phyloP scores from a whole-genome alignment of 805 yeast genomes.

The Metschnikowia orientalis region DNA sequence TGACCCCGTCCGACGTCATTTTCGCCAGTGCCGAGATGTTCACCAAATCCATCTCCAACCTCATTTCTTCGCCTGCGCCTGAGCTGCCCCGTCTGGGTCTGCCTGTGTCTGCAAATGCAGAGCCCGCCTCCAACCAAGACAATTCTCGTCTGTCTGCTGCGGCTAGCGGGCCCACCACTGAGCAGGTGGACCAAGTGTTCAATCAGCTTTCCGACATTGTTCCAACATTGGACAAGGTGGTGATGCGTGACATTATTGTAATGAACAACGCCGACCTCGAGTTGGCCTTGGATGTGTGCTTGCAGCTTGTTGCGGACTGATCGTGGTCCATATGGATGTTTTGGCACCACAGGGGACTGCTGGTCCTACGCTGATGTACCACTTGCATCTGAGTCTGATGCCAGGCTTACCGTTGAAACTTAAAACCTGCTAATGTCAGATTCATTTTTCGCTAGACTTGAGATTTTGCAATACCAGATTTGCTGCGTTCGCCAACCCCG shows the following conservation, averaged over 20 bases:
- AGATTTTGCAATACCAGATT: too few species aligned
- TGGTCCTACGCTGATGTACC: too few species aligned
- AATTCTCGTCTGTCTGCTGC: neutral
- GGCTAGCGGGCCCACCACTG: neutral
- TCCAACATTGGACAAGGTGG: constrained; percentile 63
- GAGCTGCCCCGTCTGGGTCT: constrained; percentile 11
- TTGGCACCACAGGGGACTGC: too few species aligned
- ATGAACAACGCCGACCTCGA: constrained; percentile 67
- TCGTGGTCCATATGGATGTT: neutral
- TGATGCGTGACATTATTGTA: constrained; percentile 65
- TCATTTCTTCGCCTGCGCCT: constrained; percentile 38
- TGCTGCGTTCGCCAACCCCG: too few species aligned
- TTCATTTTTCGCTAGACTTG: too few species aligned
- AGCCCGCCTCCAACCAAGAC: neutral
- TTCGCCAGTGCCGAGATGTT: constrained; percentile 48
- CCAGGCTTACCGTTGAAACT: too few species aligned
- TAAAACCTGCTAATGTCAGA: too few species aligned
- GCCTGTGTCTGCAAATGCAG: constrained; percentile 6
- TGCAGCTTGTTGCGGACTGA: constrained; percentile 26
- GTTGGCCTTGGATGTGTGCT: constrained; percentile 63
- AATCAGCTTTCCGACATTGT: constrained; percentile 62
- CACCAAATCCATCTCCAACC: constrained; percentile 44
- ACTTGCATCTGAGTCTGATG: neutral
- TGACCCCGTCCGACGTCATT: constrained; percentile 38
- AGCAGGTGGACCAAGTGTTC: constrained; percentile 27